A percentile compares a stretch with the other conserved stretches of the same genome.
Conservation (phyloP, 2,329 filamentous ascomycete species). For the Ophiostoma perfectum region DNA sequence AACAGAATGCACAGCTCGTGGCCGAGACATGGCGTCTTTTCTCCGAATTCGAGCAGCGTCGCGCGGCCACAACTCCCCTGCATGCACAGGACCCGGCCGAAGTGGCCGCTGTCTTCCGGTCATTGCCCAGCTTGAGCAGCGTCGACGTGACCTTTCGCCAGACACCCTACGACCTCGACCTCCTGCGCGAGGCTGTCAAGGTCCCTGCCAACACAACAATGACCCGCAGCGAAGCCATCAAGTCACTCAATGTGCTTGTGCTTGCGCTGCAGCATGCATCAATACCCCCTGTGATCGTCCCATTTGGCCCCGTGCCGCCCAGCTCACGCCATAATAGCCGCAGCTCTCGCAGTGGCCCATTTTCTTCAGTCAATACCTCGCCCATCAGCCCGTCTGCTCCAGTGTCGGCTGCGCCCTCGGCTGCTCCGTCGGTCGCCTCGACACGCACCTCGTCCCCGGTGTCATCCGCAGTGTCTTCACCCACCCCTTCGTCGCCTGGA, state of each 20-base stretch:
- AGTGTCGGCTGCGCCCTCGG: slow-evolving; percentile 2
- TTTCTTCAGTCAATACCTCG: slow-evolving; percentile 8
- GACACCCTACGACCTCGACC: slow-evolving; percentile 37
- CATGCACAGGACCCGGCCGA: slow-evolving; percentile 30
- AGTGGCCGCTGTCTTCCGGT: slow-evolving; percentile 34
- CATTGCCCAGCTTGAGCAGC: slow-evolving; percentile 38
- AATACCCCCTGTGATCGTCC: neutral
- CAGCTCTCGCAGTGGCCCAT: slow-evolving; percentile 9
- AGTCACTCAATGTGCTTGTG: slow-evolving; percentile 25
- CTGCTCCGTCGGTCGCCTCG: slow-evolving; percentile 17
- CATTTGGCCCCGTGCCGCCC: slow-evolving; percentile 13
- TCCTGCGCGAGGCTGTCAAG: slow-evolving; percentile 37
- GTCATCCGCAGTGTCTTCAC: slow-evolving; percentile 19
- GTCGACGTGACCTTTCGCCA: slow-evolving; percentile 40
- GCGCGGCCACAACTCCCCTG: slow-evolving; percentile 33
- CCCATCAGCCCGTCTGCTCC: slow-evolving; percentile 9
- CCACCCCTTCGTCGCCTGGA: slow-evolving; percentile 16
- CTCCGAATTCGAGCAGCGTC: slow-evolving; percentile 35
- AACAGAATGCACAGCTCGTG: slow-evolving; percentile 15
- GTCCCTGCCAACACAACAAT: slow-evolving; percentile 39
- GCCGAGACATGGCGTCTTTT: slow-evolving; percentile 27
- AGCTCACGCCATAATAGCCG: slow-evolving; percentile 1
- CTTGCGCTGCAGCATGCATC: slow-evolving; percentile 24
- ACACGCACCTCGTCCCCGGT: slow-evolving; percentile 19
- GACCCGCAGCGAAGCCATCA: slow-evolving; percentile 31